Evolutionary conservation across 78 protist species (phyloP).

Genomic region (Speleostelium caveatum): DNA sequence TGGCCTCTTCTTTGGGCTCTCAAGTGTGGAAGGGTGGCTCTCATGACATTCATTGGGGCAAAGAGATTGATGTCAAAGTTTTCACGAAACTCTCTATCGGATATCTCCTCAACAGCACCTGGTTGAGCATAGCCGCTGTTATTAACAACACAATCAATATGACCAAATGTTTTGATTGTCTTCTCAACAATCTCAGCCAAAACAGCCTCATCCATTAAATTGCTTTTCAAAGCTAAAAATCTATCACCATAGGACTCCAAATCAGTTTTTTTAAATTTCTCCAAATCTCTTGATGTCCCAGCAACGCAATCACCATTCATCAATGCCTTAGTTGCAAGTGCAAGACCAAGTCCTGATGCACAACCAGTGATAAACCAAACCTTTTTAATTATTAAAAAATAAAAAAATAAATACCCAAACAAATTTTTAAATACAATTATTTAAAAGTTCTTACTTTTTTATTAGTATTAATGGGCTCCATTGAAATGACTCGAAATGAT

Average conservation of each 20-base stretch:
- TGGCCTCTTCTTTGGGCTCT: conserved; percentile 20
- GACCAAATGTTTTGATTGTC: conserved; percentile 13
- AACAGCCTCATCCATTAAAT: background rate
- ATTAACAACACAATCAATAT: conserved; percentile 12
- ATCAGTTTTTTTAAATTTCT: background rate
- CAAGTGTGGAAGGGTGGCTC: conserved; percentile 6
- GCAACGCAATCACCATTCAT: background rate
- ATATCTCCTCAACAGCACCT: conserved; percentile 1
- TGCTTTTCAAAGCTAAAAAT: background rate
- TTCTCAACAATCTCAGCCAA: background rate
- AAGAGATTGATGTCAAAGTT: background rate
- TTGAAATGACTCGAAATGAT: too few species aligned
- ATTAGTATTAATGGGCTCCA: too few species aligned
- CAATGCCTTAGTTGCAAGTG: background rate
- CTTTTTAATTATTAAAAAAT: conserved; percentile 1
- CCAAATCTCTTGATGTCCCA: conserved; percentile 9
- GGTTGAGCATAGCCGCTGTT: conserved; percentile 17
- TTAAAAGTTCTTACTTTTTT: too few species aligned
- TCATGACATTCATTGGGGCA: conserved; percentile 9
- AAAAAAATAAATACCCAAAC: too few species aligned
- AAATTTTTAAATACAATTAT: too few species aligned
- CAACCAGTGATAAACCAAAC: too few species aligned
- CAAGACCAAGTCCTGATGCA: conserved; percentile 12
- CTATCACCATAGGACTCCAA: background rate
- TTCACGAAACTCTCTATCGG: background rate